Conservation (phyloP, 176 grass and related monocot species). For the Triticum dicoccoides region DNA sequence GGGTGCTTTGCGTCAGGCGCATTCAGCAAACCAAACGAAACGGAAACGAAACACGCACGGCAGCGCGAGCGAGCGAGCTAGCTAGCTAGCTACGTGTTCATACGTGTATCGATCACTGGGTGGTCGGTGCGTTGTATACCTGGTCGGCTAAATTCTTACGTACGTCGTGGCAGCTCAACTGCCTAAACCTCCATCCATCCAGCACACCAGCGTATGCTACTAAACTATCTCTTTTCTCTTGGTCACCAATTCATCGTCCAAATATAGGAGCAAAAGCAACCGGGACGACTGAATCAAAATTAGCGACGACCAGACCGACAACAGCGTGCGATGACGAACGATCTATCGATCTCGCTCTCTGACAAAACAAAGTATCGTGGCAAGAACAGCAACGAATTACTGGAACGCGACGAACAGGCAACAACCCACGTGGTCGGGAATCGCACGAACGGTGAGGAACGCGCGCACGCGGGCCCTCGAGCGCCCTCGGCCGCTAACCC, state of each 20-base stretch:
- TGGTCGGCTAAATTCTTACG: background rate
- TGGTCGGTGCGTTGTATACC: background rate
- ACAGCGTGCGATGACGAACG: background rate
- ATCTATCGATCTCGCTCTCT: background rate
- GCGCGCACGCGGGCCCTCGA: slow-evolving; percentile 27
- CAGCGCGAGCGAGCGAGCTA: no score
- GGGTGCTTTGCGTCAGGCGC: no score
- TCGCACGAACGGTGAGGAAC: slow-evolving; percentile 17
- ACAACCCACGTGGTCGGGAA: background rate
- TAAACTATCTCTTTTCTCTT: background rate
- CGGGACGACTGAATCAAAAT: background rate
- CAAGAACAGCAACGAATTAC: background rate
- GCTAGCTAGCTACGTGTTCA: background rate
- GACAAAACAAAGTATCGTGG: background rate
- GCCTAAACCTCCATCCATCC: background rate
- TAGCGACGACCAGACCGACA: background rate
- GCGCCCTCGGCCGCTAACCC: slow-evolving; percentile 15
- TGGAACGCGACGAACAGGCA: background rate
- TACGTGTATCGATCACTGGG: background rate
- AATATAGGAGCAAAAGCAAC: background rate
- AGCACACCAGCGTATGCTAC: background rate
- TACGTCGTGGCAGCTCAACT: background rate
- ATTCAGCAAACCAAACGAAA: no score
- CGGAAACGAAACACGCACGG: no score
- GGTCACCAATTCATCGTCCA: background rate